Percentiles rank a stretch among this genome's conserved stretches.
Conservation (phyloP, 2,329 filamentous ascomycete species). For the Calycina herbarum region DNA sequence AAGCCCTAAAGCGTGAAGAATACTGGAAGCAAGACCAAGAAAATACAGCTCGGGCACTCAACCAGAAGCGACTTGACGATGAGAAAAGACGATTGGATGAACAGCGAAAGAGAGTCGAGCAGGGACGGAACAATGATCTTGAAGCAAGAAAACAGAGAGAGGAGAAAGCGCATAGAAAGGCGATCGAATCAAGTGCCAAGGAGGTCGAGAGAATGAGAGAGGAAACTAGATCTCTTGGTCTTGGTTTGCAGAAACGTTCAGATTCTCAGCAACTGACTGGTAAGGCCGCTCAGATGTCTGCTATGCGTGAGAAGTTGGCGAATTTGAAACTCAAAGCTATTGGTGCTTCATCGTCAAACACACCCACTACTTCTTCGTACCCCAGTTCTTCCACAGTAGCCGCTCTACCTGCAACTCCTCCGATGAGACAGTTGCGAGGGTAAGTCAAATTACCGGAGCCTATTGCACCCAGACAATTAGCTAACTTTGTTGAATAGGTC, state of each 20-base stretch:
- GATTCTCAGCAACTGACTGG: background rate
- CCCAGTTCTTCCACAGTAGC: background rate
- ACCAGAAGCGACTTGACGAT: slow-evolving; percentile 1
- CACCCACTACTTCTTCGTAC: background rate
- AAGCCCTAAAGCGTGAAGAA: slow-evolving; percentile 2
- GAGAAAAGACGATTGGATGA: background rate
- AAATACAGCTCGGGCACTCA: slow-evolving; percentile 1
- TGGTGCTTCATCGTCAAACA: background rate
- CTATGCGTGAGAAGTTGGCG: slow-evolving; percentile 1
- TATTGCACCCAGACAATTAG: no score
- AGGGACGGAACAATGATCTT: background rate
- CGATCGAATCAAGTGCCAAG: slow-evolving; percentile 1
- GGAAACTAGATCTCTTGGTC: background rate
- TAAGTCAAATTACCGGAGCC: no score
- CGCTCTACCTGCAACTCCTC: background rate
- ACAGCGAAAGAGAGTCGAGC: slow-evolving; percentile 4
- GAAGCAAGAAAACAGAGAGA: background rate
- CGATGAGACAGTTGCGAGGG: background rate
- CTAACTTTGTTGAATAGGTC: background rate
- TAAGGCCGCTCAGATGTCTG: background rate
- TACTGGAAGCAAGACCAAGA: slow-evolving; percentile 7
- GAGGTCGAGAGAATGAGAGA: background rate
- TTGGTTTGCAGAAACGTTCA: background rate
- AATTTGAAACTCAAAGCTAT: slow-evolving; percentile 4
- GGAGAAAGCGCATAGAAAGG: slow-evolving; percentile 1